Evolutionary conservation across 129 eudicot genomes (phyloP).

Genomic region (Pittosporum tobira): DNA sequence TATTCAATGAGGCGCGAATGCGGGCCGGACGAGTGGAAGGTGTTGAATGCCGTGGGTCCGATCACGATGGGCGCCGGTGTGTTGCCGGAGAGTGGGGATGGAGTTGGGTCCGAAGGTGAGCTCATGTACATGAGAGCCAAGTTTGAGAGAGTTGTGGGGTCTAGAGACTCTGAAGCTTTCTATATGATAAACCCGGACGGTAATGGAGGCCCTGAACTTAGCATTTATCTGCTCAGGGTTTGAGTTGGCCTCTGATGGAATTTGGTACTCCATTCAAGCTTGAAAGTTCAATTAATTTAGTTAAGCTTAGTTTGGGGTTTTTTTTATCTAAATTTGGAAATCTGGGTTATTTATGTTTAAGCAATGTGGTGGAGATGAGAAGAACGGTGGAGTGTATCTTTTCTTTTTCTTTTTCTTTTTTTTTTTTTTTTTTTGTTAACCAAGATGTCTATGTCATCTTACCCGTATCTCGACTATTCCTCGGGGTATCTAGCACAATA

Average conservation of each 20-base stretch:
- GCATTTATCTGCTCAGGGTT: slow-evolving; percentile 61
- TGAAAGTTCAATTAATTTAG: too few relatives aligned
- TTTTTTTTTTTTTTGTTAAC: too few relatives aligned
- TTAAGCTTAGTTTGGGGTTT: too few relatives aligned
- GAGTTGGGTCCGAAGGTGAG: slow-evolving; percentile 51
- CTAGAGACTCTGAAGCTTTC: slow-evolving; percentile 74
- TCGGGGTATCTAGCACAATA: too few relatives aligned
- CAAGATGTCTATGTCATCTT: too few relatives aligned
- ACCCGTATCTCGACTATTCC: too few relatives aligned
- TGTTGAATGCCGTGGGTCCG: slow-evolving; percentile 56
- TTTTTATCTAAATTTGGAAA: too few relatives aligned
- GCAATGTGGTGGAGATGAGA: too few relatives aligned
- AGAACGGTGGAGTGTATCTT: too few relatives aligned
- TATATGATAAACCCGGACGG: slow-evolving; percentile 89
- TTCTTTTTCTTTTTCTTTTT: too few relatives aligned
- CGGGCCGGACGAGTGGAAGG: slow-evolving; percentile 67
- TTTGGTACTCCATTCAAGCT: too few relatives aligned
- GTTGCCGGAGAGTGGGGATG: slow-evolving; percentile 37
- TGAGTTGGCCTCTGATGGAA: slow-evolving; percentile 13
- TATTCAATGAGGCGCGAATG: slow-evolving; percentile 62
- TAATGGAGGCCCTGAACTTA: slow-evolving; percentile 72
- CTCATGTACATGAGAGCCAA: slow-evolving; percentile 78
- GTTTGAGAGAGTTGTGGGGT: slow-evolving; percentile 70
- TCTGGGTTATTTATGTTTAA: too few relatives aligned
- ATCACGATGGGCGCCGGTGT: slow-evolving; percentile 92